Percentiles rank a stretch among this genome's conserved stretches.
Conservation (phyloP, 495 filamentous ascomycete genomes). For the Aspergillus nanangensis region DNA sequence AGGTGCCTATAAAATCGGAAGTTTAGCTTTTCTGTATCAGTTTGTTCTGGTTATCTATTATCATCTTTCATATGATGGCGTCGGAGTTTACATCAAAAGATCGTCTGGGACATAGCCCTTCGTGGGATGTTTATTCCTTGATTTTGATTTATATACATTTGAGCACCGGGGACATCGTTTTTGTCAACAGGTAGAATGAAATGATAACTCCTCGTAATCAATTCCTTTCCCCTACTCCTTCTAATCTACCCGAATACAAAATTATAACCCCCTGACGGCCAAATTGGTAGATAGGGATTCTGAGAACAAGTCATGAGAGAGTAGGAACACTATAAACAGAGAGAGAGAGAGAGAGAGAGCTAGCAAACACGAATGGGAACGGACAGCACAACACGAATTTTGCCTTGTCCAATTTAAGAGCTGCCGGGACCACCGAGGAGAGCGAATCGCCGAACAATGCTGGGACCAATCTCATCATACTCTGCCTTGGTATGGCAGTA, state of each 20-base stretch:
- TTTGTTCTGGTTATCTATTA: neutral
- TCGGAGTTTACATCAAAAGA: no score
- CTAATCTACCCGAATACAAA: neutral
- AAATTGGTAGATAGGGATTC: constrained; percentile 6
- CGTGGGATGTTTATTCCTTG: no score
- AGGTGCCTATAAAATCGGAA: constrained; percentile 6
- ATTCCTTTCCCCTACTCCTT: neutral
- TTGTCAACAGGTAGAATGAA: neutral
- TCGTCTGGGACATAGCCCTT: no score
- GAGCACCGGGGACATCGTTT: neutral
- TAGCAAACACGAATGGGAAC: constrained; percentile 22
- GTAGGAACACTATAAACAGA: constrained; percentile 13
- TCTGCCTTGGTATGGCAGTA: constrained; percentile 98
- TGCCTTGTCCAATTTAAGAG: constrained; percentile 26
- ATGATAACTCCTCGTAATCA: neutral
- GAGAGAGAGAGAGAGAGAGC: constrained; percentile 19
- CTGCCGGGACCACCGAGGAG: constrained; percentile 87
- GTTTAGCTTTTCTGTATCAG: neutral
- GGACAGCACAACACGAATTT: constrained; percentile 19
- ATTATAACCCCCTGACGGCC: neutral
- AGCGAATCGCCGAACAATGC: constrained; percentile 93
- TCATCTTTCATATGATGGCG: no score
- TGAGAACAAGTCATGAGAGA: constrained; percentile 9
- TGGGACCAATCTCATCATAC: constrained; percentile 92
- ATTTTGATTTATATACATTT: no score